Base-by-base conservation (phyloP, 345 rosid genomes). In the Microcos paniculata region DNA sequence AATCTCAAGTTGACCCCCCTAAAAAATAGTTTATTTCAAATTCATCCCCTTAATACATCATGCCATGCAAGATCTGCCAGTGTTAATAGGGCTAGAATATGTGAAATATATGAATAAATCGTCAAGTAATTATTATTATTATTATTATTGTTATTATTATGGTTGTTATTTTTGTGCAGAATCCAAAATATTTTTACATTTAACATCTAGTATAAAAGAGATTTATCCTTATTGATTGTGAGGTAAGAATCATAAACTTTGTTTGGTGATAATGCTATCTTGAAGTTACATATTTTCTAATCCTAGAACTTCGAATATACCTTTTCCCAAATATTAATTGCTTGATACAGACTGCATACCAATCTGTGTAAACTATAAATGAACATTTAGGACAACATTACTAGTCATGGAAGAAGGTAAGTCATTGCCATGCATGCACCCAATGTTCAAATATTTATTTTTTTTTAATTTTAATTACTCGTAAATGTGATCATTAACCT, bases 321-420 rank as follows among this genome's bases (percentile, higher is more conserved):
- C 16, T 61, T 70, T 70, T 76, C 59, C 77, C 16, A 64, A 33
- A 15, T 1, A 45, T 72, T 78, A 56, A 72, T 76, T 76, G 40
- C 64, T 38, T 73, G 82, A 79, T 16, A 64, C 13, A 35, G 81
- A 84, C 78, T 0, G 9, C 6, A 21, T 46, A 81, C 75, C 82
- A 28, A 55, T 31, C 19, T 53, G 12, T 56, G 38, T 53, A 56
- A 35, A 33, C 33, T 24, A 56, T 40, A 55, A 52, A 70, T 55
- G 33, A 11, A 6, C 45, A 52, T 52, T 70, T 70, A 52, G 26
- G 31, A 52, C 15, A 12, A 21, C 46, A 31, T 24, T n/a, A n/a
- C n/a, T 46, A 38, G 40, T 67, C 71, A 31, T 51, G 24, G 10
- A 30, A 35, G 18, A 70, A 70, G 30, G 71, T 26, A 18, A 15